Base-by-base conservation (phyloP, 2,329 filamentous ascomycete genomes). In the Alternaria brassicicola region DNA sequence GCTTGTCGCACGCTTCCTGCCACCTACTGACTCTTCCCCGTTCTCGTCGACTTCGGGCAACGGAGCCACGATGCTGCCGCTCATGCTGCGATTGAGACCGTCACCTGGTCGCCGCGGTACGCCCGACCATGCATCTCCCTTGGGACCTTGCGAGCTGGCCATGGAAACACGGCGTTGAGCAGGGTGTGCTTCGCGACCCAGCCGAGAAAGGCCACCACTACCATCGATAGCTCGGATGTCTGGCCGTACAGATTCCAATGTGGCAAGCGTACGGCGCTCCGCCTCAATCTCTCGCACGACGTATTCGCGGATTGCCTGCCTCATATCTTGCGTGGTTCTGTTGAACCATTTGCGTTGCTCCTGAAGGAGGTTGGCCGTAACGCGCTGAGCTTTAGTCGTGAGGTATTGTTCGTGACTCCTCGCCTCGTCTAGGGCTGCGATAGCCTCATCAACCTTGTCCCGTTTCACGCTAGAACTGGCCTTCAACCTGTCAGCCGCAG, bases 371-470 rank as follows among this genome's bases (percentile, higher is more conserved):
- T 97, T 97, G 45, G 89, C 84, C 0, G 95, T 98, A 9, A 99
- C 94, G 46, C 92, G 87, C 61, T 92, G 88, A 0, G 93, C 96
- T 80, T 97, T 97, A 69, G 91, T 87, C 60, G 87, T 86, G 23
- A 99, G 86, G 70, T 93, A 91, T 13, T 88, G 82, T 79, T 99
- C 95, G 66, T 91, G 88, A 63, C 86, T 88, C 54, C 90, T 86
- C 4, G 95, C 95, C 73, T 98, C 95, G 63, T 97, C 93, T 4
- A 98, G 85, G 4, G 92, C 86, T 17, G 88, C 85, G 71, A 99
- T 96, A n/a, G 95, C 95, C 78, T 99, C 95, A 75, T 99, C 95
- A 26, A 98, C 95, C 80, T 98, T 99, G 74, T 99, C 95, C 33
- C 90, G 86, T 62, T 92, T 90, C 33, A 99, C 93, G 57, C 88